A percentile compares a stretch with the other conserved stretches of the same genome.
Conservation (phyloP, 2,329 filamentous ascomycete genomes). For the Botrytis elliptica region DNA sequence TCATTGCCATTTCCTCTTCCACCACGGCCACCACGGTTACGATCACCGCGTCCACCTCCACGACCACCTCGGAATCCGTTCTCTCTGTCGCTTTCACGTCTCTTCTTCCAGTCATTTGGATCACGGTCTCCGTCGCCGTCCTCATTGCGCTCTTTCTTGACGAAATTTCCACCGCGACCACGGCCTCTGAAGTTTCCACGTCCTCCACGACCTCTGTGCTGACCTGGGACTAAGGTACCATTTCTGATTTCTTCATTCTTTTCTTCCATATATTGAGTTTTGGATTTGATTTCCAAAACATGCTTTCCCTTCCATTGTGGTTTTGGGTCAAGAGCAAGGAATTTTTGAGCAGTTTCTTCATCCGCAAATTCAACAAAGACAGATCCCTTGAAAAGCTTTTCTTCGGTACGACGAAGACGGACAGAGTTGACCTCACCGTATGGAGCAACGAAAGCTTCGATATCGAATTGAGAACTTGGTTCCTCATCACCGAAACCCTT, state of each 20-base stretch:
- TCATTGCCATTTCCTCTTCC: slow-evolving; percentile 42
- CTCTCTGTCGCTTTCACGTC: slow-evolving; percentile 61
- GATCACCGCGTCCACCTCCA: slow-evolving; percentile 43
- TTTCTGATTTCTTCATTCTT: slow-evolving; percentile 71
- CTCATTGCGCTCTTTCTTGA: slow-evolving; percentile 14
- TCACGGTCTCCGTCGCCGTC: slow-evolving; percentile 43
- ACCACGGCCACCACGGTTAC: slow-evolving; percentile 39
- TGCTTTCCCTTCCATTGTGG: slow-evolving; percentile 77
- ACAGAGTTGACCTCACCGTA: slow-evolving; percentile 79
- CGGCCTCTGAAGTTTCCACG: slow-evolving; percentile 35
- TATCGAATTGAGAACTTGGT: slow-evolving; percentile 84
- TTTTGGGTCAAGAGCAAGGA: slow-evolving; percentile 75
- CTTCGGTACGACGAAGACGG: slow-evolving; percentile 75
- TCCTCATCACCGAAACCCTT: slow-evolving; percentile 91
- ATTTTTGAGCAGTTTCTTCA: slow-evolving; percentile 75
- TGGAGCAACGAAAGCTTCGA: slow-evolving; percentile 85
- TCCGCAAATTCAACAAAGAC: slow-evolving; percentile 90
- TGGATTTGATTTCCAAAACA: slow-evolving; percentile 79
- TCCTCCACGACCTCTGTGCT: slow-evolving; percentile 28
- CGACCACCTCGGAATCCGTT: slow-evolving; percentile 51
- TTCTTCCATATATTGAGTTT: slow-evolving; percentile 81
- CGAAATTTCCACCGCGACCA: slow-evolving; percentile 39
- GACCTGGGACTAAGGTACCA: slow-evolving; percentile 61
- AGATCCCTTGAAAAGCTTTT: slow-evolving; percentile 87
- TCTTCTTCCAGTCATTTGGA: slow-evolving; percentile 62